Evolutionary conservation across 257 asterid species (phyloP).

Genomic region (Fraxinus excelsior): DNA sequence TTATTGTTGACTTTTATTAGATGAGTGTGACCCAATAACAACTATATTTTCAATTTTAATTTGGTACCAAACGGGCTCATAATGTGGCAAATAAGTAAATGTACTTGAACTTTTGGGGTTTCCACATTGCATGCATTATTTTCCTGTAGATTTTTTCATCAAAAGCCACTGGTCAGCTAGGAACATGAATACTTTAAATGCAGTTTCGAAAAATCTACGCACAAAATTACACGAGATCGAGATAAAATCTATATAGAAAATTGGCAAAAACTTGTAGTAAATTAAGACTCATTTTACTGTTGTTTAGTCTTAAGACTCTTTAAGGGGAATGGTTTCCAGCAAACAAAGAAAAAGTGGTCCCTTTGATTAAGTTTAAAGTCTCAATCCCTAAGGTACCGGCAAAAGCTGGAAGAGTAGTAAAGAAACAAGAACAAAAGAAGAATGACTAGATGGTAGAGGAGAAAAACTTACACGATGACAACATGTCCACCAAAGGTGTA

Average conservation of each 20-base stretch:
- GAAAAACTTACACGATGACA: constrained; percentile 81
- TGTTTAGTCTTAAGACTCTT: no score
- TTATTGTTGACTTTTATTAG: no score
- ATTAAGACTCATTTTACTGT: no score
- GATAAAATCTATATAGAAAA: neutral
- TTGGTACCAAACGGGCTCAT: no score
- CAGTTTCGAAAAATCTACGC: neutral
- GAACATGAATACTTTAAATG: neutral
- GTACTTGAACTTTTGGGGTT: constrained; percentile 92
- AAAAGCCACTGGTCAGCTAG: neutral
- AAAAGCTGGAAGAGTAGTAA: constrained; percentile 68
- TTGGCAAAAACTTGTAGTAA: neutral
- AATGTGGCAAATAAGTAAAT: constrained; percentile 80
- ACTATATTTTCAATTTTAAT: no score
- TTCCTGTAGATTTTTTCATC: constrained; percentile 44
- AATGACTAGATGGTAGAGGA: neutral
- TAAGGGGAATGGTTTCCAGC: neutral
- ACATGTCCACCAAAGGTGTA: constrained; percentile 99
- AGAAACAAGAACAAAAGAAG: constrained; percentile 27
- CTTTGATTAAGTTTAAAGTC: constrained; percentile 43
- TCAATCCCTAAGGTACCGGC: constrained; percentile 59
- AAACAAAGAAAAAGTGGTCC: constrained; percentile 26
- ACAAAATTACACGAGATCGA: neutral
- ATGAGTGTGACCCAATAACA: no score
- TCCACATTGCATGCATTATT: constrained; percentile 99